phyloP scores from a whole-genome alignment of 306 rosid genomes.

The Citrullus colocynthis region DNA sequence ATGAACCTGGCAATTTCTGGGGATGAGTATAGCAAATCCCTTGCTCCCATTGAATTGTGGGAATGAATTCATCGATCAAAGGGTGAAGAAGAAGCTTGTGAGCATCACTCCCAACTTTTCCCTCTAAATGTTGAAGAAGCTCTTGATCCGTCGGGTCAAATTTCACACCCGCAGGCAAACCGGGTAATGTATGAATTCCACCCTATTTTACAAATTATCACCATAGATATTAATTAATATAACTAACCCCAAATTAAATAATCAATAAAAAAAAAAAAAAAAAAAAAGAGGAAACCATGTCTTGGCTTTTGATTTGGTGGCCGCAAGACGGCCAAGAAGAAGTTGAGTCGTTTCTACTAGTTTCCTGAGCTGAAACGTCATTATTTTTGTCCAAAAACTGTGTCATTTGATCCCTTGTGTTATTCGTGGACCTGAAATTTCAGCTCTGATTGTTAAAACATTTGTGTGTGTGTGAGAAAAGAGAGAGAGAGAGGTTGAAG shows the following conservation, averaged over 20 bases:
- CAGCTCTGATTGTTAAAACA: background rate
- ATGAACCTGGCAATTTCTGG: background rate
- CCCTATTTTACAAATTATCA: background rate
- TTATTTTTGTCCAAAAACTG: background rate
- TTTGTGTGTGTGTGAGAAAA: background rate
- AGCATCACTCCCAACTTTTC: background rate
- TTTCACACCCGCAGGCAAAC: slow-evolving; percentile 9
- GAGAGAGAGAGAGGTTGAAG: background rate
- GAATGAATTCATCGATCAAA: slow-evolving; percentile 5
- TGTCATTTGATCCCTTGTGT: background rate
- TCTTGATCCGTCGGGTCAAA: slow-evolving; percentile 11
- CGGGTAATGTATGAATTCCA: slow-evolving; percentile 2
- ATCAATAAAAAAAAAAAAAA: background rate
- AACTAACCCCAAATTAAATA: background rate
- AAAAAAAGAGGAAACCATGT: background rate
- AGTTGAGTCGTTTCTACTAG: background rate
- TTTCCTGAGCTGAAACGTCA: background rate
- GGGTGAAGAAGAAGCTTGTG: background rate
- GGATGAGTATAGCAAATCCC: slow-evolving; percentile 6
- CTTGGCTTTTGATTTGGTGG: background rate
- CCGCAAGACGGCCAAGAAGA: slow-evolving; percentile 8
- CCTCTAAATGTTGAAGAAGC: slow-evolving; percentile 7
- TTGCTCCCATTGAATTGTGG: slow-evolving; percentile 5
- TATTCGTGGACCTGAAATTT: background rate
- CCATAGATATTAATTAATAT: background rate